A percentile compares a stretch with the other conserved stretches of the same genome.
phyloP scores from a whole-genome alignment of 805 yeast genomes.

The Wickerhamiella musiphila region DNA sequence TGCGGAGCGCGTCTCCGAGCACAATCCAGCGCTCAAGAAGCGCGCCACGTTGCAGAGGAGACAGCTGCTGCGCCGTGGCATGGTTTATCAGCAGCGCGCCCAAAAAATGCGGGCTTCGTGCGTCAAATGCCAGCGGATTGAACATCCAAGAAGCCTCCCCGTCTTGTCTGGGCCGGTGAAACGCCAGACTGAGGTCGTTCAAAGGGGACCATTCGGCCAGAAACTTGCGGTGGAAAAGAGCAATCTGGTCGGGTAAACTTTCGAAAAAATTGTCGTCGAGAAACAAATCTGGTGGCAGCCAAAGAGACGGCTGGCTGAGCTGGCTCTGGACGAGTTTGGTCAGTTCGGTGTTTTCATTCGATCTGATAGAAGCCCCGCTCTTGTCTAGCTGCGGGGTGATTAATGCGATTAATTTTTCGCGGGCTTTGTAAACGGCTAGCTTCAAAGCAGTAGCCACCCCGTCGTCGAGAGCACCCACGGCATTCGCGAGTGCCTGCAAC shows the following conservation, averaged over 20 bases:
- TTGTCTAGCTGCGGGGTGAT: conserved; percentile 4
- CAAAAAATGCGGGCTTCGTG: conserved; percentile 56
- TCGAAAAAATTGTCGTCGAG: conserved; percentile 37
- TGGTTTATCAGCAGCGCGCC: conserved; percentile 57
- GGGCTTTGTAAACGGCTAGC: conserved; percentile 33
- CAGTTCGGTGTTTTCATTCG: too few species aligned
- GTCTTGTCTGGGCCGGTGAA: conserved; percentile 29
- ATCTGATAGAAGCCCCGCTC: too few species aligned
- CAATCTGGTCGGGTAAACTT: conserved; percentile 45
- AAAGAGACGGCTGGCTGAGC: conserved; percentile 3
- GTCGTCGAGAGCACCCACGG: conserved; percentile 31
- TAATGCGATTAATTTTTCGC: conserved; percentile 27
- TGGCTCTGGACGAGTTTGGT: conserved; percentile 3
- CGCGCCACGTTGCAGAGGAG: conserved; percentile 31
- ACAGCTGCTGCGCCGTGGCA: conserved; percentile 32
- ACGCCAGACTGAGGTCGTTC: conserved; percentile 56
- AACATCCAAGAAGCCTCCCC: conserved; percentile 15
- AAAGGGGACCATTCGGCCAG: conserved; percentile 62
- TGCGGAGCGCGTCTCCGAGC: conserved; percentile 60
- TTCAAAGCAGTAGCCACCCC: conserved; percentile 38
- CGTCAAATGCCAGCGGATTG: conserved; percentile 62
- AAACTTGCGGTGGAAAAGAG: conserved; percentile 48
- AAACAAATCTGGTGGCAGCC: conserved; percentile 30
- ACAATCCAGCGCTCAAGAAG: conserved; percentile 70
- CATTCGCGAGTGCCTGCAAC: conserved; percentile 35